Percentiles rank a stretch among this genome's conserved stretches.
Conservation (phyloP, 2,329 filamentous ascomycete genomes). For the Epichloe aotearoae region DNA sequence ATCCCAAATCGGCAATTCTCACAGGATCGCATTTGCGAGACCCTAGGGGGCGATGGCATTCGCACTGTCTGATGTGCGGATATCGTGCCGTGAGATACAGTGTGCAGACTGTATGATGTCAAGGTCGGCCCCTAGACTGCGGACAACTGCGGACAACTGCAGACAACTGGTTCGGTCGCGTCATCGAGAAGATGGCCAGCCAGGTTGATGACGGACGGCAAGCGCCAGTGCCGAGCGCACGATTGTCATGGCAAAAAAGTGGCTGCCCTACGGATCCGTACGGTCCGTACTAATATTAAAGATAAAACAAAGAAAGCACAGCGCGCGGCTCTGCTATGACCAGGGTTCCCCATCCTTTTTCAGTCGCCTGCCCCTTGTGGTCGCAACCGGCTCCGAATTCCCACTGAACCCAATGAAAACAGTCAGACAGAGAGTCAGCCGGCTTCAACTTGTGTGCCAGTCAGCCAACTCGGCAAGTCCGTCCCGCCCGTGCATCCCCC, state of each 20-base stretch:
- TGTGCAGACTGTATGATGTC: no score
- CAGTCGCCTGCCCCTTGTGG: background rate
- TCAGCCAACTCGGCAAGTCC: background rate
- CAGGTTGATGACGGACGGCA: background rate
- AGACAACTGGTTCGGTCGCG: no score
- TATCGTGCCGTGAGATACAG: no score
- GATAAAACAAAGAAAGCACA: background rate
- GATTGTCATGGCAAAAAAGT: background rate
- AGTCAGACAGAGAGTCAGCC: background rate
- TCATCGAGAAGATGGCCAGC: background rate
- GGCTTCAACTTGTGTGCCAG: background rate
- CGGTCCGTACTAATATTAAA: background rate
- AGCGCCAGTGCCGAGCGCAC: background rate
- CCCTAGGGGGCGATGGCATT: fast-evolving
- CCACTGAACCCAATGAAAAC: background rate
- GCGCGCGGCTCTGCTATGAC: background rate
- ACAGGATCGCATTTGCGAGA: no score
- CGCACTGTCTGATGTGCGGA: no score
- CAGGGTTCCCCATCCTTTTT: background rate
- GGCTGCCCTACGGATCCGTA: background rate
- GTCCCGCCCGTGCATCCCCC: background rate
- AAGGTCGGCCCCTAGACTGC: no score
- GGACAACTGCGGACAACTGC: no score
- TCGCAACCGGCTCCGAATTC: background rate
- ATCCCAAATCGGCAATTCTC: no score